Conservation (phyloP, 805 yeast genomes). For the Candida sphagnicola region DNA sequence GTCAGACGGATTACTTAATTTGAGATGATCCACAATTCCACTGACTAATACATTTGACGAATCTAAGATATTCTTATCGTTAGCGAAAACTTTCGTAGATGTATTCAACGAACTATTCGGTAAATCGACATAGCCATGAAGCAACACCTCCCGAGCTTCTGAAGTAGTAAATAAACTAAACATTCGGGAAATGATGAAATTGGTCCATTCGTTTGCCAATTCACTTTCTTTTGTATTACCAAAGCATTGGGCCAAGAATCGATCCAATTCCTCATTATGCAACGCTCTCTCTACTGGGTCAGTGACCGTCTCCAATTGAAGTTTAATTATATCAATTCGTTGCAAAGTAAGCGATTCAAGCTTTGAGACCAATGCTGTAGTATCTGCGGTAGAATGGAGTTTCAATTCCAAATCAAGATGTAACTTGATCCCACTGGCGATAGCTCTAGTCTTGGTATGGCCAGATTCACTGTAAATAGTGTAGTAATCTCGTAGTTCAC, state of each 20-base stretch:
- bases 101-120: conserved; percentile 13
- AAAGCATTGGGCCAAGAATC: conserved; percentile 6
- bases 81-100: background rate
- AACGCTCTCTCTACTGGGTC: background rate
- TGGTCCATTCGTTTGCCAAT: conserved; percentile 34
- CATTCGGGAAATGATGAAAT: conserved; percentile 37
- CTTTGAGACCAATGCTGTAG: conserved; percentile 4
- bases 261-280: conserved; percentile 6
- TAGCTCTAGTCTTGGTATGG: conserved; percentile 29
- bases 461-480: conserved; percentile 45
- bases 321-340: conserved; percentile 2
- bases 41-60: conserved; percentile 45
- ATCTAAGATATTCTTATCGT: too few relatives aligned
- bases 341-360: conserved; percentile 5
- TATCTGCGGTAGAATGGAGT: conserved; percentile 38
- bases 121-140: conserved; percentile 48
- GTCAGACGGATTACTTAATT: conserved; percentile 11
- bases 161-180: conserved; percentile 41
- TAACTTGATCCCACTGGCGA: conserved; percentile 43
- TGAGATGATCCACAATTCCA: conserved; percentile 59
- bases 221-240: conserved; percentile 12
- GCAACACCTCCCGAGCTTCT: conserved; percentile 58
- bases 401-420: conserved; percentile 47
- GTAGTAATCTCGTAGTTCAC: conserved; percentile 59
- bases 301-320: background rate